These are phyloP conservation scores for Aspergillus campestris DNA, from an alignment of 495 filamentous ascomycete genomes.

Conservation along the genomic window DNA sequence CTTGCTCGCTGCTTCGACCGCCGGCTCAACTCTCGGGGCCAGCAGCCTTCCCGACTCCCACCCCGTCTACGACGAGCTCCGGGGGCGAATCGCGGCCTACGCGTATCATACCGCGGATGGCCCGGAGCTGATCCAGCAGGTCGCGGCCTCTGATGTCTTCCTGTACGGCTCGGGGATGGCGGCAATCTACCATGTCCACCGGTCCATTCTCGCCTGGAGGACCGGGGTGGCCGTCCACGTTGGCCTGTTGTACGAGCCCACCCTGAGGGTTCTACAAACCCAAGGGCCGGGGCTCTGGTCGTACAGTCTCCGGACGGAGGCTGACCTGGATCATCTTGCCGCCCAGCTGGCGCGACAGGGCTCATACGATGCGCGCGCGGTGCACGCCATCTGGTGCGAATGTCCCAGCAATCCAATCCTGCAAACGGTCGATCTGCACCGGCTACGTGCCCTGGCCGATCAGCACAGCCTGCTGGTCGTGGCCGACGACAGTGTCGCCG, in stretches of 20 bases:
- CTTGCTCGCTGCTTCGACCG: too few species aligned
- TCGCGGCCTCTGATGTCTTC: too few species aligned
- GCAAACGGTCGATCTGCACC: constrained; percentile 30
- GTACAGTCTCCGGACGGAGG: constrained; percentile 17
- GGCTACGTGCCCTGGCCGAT: constrained; percentile 30
- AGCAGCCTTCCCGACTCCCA: too few species aligned
- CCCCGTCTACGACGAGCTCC: too few species aligned
- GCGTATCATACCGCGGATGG: too few species aligned
- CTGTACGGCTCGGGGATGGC: too few species aligned
- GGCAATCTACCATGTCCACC: too few species aligned
- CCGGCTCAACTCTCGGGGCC: too few species aligned
- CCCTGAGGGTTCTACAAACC: constrained; percentile 20
- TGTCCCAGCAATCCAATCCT: constrained; percentile 41
- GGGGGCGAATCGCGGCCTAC: too few species aligned
- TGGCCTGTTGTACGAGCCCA: constrained; percentile 23
- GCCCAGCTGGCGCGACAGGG: constrained; percentile 10
- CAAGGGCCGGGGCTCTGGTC: constrained; percentile 20
- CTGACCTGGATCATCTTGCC: constrained; percentile 32
- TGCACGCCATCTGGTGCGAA: constrained; percentile 32
- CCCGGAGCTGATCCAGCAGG: too few species aligned
- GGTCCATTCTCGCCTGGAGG: too few species aligned
- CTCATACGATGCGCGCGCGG: background rate
- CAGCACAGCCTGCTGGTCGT: constrained; percentile 38
- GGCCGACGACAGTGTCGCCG: constrained; percentile 42
- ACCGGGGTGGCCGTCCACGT: background rate